Conservation (phyloP, 2,329 filamentous ascomycete species). For the Didymella glomerata region DNA sequence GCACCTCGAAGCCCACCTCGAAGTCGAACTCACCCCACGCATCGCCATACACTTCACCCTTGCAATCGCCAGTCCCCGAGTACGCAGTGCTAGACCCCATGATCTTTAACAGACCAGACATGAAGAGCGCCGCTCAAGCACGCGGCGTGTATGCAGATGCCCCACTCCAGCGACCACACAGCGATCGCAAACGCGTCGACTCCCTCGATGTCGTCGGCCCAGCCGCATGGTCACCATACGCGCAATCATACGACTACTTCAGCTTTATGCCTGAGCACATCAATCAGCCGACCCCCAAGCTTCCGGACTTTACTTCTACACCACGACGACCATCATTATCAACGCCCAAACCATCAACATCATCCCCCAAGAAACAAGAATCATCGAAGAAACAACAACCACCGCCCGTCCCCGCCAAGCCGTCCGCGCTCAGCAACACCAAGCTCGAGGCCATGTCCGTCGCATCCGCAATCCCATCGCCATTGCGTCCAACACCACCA, state of each 20-base stretch:
- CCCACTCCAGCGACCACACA: neutral
- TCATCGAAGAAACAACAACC: slow-evolving; percentile 1
- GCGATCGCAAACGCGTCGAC: slow-evolving; percentile 28
- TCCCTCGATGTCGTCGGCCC: slow-evolving; percentile 33
- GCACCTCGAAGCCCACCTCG: slow-evolving; percentile 27
- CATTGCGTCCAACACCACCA: neutral
- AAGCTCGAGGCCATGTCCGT: slow-evolving; percentile 5
- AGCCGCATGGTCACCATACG: slow-evolving; percentile 18
- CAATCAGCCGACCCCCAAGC: slow-evolving; percentile 27
- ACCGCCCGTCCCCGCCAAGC: slow-evolving; percentile 19
- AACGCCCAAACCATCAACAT: slow-evolving; percentile 9
- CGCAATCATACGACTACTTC: slow-evolving; percentile 24
- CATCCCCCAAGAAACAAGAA: neutral
- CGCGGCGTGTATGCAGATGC: neutral
- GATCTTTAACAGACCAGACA: slow-evolving; percentile 8
- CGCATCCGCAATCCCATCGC: slow-evolving; percentile 5
- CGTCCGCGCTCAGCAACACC: slow-evolving; percentile 10
- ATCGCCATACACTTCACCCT: slow-evolving; percentile 38
- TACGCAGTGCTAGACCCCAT: slow-evolving; percentile 40
- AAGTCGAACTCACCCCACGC: slow-evolving; percentile 32
- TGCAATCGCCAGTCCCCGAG: slow-evolving; percentile 36
- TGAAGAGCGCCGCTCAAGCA: slow-evolving; percentile 1
- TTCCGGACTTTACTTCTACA: slow-evolving; percentile 26
- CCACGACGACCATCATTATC: slow-evolving; percentile 1
- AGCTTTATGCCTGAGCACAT: slow-evolving; percentile 23